Evolutionary conservation across 768 basidiomycete genomes (phyloP).

Genomic region (Lactifluus echinatus): DNA sequence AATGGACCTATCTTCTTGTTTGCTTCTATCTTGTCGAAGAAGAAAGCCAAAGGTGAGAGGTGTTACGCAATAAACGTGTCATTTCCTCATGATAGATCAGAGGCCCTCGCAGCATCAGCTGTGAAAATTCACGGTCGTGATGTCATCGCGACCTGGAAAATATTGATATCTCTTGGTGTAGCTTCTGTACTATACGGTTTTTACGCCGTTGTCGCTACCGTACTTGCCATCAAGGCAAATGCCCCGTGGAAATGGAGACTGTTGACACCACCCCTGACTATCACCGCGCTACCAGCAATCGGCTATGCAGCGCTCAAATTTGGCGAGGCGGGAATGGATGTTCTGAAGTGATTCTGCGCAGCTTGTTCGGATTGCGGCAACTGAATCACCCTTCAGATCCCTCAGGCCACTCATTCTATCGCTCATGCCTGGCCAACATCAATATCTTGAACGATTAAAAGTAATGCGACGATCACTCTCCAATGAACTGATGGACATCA

Average conservation of each 20-base stretch:
- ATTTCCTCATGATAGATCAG: slow-evolving; percentile 34
- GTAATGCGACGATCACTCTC: slow-evolving; percentile 62
- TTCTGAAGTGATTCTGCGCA: slow-evolving; percentile 66
- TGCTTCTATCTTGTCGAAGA: slow-evolving; percentile 79
- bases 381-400: slow-evolving; percentile 44
- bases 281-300: slow-evolving; percentile 70
- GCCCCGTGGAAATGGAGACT: slow-evolving; percentile 54
- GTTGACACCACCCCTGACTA: slow-evolving; percentile 67
- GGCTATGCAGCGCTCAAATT: slow-evolving; percentile 92
- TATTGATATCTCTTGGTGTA: slow-evolving; percentile 82
- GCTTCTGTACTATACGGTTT: slow-evolving; percentile 77
- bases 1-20: slow-evolving; percentile 90
- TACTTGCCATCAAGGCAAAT: slow-evolving; percentile 58
- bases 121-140: slow-evolving; percentile 93
- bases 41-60: slow-evolving; percentile 72
- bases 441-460: slow-evolving; percentile 67
- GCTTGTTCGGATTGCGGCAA: slow-evolving; percentile 5
- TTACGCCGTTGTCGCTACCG: slow-evolving; percentile 72
- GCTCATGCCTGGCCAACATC: slow-evolving; percentile 80
- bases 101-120: slow-evolving; percentile 88
- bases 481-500: slow-evolving; percentile 72
- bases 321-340: slow-evolving; percentile 95
- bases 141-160: slow-evolving; percentile 94
- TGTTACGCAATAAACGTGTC: background rate
- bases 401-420: slow-evolving; percentile 85